Evolutionary conservation across 805 yeast genomes (phyloP).

Genomic region (Candida nemodendra): DNA sequence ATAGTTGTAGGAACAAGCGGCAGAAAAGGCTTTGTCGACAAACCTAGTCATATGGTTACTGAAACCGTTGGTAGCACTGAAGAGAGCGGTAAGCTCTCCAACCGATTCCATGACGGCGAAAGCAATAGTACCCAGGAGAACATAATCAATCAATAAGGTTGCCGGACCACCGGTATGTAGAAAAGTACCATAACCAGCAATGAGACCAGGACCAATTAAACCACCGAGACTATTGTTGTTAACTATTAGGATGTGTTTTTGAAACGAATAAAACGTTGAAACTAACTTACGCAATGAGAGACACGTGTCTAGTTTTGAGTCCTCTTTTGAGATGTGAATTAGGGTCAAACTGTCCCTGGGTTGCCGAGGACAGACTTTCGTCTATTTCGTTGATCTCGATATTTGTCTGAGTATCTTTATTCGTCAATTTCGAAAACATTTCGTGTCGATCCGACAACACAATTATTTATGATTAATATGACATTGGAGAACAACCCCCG

Average conservation of each 20-base stretch:
- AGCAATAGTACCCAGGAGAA: slow-evolving; percentile 47
- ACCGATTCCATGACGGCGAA: slow-evolving; percentile 50
- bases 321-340: slow-evolving; percentile 40
- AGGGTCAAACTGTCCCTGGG: slow-evolving; percentile 22
- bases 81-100: slow-evolving; percentile 49
- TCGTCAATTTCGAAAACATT: too few relatives aligned
- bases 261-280: too few relatives aligned
- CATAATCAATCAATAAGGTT: slow-evolving; percentile 45
- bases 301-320: slow-evolving; percentile 47
- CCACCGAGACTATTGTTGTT: slow-evolving; percentile 42
- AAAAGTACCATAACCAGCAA: slow-evolving; percentile 49
- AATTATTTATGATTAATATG: too few relatives aligned
- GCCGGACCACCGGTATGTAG: slow-evolving; percentile 48
- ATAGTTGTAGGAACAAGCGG: slow-evolving; percentile 49
- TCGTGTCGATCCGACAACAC: too few relatives aligned
- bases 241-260: too few relatives aligned
- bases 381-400: neutral
- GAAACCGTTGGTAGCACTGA: slow-evolving; percentile 42
- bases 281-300: slow-evolving; percentile 44
- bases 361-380: neutral
- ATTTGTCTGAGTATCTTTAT: too few relatives aligned
- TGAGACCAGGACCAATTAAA: slow-evolving; percentile 54
- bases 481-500: too few relatives aligned
- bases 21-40: slow-evolving; percentile 52
- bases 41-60: slow-evolving; percentile 48